Evolutionary conservation across 2,329 filamentous ascomycete species (phyloP).

Genomic region (Nemania sp.): DNA sequence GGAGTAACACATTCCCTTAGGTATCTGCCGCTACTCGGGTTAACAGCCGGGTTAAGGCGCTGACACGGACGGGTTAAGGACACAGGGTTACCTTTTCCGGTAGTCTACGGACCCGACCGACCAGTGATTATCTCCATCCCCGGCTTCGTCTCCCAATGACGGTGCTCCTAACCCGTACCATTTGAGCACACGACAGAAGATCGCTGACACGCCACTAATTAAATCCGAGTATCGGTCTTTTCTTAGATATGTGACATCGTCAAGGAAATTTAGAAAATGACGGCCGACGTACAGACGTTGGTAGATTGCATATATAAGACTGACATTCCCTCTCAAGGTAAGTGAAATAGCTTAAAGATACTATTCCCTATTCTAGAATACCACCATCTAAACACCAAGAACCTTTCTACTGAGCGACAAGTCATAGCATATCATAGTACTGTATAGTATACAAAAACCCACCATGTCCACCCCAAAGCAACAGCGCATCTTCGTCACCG

Average conservation of each 20-base stretch:
- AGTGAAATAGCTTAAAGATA: neutral
- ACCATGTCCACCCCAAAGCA: conserved; percentile 38
- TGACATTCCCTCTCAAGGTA: neutral
- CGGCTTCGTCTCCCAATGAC: neutral
- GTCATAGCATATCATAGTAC: neutral
- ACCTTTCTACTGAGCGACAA: neutral
- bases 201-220: neutral
- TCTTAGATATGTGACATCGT: neutral
- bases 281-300: neutral
- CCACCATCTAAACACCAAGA: neutral
- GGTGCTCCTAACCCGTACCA: neutral
- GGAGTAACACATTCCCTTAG: neutral
- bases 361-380: neutral
- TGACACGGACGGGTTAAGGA: neutral
- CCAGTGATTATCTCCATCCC: conserved; percentile 5
- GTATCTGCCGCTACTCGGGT: conserved; percentile 4
- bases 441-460: neutral
- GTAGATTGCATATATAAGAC: conserved; percentile 13
- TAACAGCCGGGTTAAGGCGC: neutral
- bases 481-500: conserved; percentile 55
- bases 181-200: neutral
- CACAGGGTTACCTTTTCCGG: neutral
- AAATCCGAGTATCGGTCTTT: neutral
- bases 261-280: neutral
- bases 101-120: neutral